A percentile compares a stretch with the other conserved stretches of the same genome.
Evolutionary conservation across 139 green algal genomes (phyloP).

Genomic region (Coccomyxa sp.): DNA sequence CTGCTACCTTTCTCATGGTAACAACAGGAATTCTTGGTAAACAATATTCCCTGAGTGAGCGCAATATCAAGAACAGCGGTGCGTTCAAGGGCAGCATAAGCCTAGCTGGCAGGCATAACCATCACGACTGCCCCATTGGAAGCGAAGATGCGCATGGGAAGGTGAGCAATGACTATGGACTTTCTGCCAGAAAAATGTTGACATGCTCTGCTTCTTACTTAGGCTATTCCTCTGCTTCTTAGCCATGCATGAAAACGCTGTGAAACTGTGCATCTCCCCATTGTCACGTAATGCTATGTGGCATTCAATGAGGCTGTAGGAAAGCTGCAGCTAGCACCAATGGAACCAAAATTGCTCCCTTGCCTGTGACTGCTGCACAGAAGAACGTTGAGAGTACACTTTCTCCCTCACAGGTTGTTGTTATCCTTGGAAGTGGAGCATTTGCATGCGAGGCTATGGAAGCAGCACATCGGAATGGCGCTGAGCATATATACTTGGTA

Average conservation of each 20-base stretch:
- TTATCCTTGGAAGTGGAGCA: conserved; percentile 23
- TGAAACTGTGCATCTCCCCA: not conserved
- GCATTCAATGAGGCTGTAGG: conserved; percentile 13
- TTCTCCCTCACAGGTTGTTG: conserved; percentile 11
- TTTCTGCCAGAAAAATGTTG: too few species aligned
- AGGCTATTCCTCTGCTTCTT: too few species aligned
- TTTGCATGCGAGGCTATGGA: conserved; percentile 30
- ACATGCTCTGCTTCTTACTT: too few species aligned
- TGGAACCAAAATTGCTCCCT: not conserved
- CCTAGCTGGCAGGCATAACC: conserved; percentile 5
- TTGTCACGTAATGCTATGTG: not conserved
- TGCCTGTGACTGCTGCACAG: not conserved
- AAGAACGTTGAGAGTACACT: not conserved
- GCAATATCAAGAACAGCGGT: conserved; percentile 4
- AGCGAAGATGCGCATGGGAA: too few species aligned
- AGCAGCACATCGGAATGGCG: conserved; percentile 7
- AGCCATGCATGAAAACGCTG: not conserved
- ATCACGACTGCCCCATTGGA: too few species aligned
- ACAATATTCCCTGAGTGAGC: not conserved
- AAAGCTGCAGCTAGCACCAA: conserved; percentile 8
- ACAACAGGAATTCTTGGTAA: too few species aligned
- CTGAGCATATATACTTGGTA: conserved; percentile 21
- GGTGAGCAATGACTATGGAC: too few species aligned
- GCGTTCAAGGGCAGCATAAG: conserved; percentile 16
- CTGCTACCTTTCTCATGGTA: too few species aligned